Percentiles rank a stretch among this genome's conserved stretches.
These are phyloP conservation scores for Solanum tarapatanum DNA, from an alignment of 257 asterid species.

Conservation along the genomic window DNA sequence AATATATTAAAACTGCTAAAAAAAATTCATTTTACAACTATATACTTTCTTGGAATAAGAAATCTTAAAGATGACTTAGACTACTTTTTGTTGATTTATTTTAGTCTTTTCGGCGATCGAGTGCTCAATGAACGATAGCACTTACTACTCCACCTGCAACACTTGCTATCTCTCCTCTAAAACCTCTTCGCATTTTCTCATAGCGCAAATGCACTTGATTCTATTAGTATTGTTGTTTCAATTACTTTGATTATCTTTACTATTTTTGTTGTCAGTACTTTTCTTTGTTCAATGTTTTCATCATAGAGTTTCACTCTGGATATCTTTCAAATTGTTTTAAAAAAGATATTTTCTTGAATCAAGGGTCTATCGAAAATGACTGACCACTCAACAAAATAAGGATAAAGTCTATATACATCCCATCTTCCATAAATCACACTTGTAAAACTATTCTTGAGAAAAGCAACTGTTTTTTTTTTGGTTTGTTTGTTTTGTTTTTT, in stretches of 20 bases:
- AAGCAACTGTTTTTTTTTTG: not conserved
- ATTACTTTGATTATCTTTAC: not conserved
- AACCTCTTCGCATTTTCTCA: not conserved
- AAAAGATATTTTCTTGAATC: not conserved
- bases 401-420: not conserved
- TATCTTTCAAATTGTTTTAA: not conserved
- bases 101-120: not conserved
- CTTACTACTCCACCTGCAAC: not conserved
- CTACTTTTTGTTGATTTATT: no score
- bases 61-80: not conserved
- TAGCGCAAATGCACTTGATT: not conserved
- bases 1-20: not conserved
- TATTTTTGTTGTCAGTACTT: not conserved
- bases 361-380: not conserved
- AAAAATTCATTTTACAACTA: no score
- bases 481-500: not conserved
- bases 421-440: not conserved
- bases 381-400: not conserved
- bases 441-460: not conserved
- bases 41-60: no score
- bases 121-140: not conserved
- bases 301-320: not conserved
- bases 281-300: not conserved
- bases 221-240: not conserved
- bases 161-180: not conserved